Conservation (phyloP, 768 basidiomycete species). For the Podaxis sp. region DNA sequence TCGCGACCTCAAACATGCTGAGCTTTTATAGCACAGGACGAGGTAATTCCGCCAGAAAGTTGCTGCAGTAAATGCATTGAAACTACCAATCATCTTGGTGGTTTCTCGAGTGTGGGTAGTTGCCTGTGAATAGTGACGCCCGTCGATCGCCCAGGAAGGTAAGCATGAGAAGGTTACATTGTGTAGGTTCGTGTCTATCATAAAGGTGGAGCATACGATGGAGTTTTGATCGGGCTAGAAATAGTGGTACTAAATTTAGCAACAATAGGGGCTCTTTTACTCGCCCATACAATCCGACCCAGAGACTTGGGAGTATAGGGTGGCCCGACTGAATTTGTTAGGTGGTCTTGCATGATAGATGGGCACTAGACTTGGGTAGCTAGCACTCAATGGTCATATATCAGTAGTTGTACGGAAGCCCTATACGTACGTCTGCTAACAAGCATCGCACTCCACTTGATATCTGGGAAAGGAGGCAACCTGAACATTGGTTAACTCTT, state of each 20-base stretch:
- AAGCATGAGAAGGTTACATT: slow-evolving; percentile 9
- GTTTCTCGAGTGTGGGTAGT: slow-evolving; percentile 12
- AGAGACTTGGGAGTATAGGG: not conserved
- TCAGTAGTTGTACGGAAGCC: not conserved
- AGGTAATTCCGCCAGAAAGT: not conserved
- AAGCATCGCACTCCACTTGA: not conserved
- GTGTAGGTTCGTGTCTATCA: not conserved
- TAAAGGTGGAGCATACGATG: not conserved
- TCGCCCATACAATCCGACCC: not conserved
- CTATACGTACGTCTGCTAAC: not conserved
- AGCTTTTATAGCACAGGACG: not conserved
- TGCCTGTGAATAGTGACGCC: not conserved
- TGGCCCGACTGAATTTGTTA: not conserved
- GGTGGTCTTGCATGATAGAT: not conserved
- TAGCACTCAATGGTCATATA: not conserved
- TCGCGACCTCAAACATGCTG: too few species aligned
- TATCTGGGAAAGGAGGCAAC: not conserved
- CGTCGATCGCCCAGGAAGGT: not conserved
- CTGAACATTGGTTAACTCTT: not conserved
- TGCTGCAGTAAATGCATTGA: not conserved
- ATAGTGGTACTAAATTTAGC: not conserved
- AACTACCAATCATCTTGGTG: slow-evolving; percentile 5
- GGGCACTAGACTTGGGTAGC: not conserved
- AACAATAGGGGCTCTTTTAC: too few species aligned
- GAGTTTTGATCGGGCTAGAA: not conserved